Base-by-base conservation (phyloP, 1,284 basidiomycete genomes). In the Naganishia cerealis region DNA sequence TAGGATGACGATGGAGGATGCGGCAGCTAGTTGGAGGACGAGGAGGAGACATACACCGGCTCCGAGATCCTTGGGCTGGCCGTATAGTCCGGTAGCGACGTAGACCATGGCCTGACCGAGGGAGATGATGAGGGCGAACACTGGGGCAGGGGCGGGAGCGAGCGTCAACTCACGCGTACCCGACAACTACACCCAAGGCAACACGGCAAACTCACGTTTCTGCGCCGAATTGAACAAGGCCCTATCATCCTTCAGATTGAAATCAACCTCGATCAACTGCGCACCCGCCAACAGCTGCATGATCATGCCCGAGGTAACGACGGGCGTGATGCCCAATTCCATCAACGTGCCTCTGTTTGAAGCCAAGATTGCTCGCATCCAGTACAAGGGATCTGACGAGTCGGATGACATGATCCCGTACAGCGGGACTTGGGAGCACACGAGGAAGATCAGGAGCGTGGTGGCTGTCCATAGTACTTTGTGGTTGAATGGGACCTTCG, bases 311-410 rank as follows among this genome's bases (percentile, higher is more conserved):
- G 89, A 91, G 15, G 95, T 99, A 77, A 99, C 88, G 79, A 98
- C 96, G 67, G 96, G 95, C 56, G 89, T 94, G 76, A 98, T 98
- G 75, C 96, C 95, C 70, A 99, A 88, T 83, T 99, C 95, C 95
- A 98, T 99, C 71, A 99, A 88, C 0, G 95, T 99, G 74, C 95
- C 95, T 72, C 96, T 87, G 84, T 98, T 99, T 12, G 93, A 96
- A 42, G 96, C 95, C 70, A 98, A 87, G 82, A 99, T 98, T 82
- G 94, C 94, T 83, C 95, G 90, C 89, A 98, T 94, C 95, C 95
- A 99, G 85, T 95, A 98, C 59, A 99, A 87, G 15, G 96, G 95
- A 83, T 99, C 95, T 66, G 92, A 92, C 74, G 92, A 94, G 86
- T 96, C 93, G 62, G 92, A 94, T 57, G 92, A 95, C 88, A 96